Evolutionary conservation across 192 early-diverging fungal species (phyloP), one percentile per base, ranked within the genome.

Genomic region (Coemansia sp.): DNA sequence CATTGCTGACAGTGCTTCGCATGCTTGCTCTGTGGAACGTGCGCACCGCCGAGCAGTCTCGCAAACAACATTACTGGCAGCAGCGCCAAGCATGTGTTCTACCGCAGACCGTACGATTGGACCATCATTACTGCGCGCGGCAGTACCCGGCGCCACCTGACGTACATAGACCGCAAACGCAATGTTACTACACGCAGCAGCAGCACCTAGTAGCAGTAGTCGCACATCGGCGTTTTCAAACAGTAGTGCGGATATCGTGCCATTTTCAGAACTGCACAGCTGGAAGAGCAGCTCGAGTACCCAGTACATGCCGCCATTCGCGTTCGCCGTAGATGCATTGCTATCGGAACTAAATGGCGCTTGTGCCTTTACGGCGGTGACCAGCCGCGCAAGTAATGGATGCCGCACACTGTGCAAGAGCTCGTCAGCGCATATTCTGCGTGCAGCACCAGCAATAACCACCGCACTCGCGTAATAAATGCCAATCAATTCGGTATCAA

Each of bases 271-370:
- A 15, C 17, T 12, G 28, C 69, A 68, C 14, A 72, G 36, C 31
- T 72, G 65, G n/a, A 65, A 78, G 2, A 66, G 17, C 21, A 78
- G 49, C 62, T 68, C 75, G 17, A 78, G 69, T 12, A 65, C 22
- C 75, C 75, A 78, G 53, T 57, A 78, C 2, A 68, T 21, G 2
- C 55, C 66, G 9, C 19, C 4, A 17, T 26, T 28, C 1, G 53
- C 20, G 1, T 9, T 19, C 1, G 12, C 28, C 11, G n/a, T 23
- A 38, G 4, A 44, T 10, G 46, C 21, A 0, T 5, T 5, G 47
- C 19, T 19, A 19, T 8, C 4, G 4, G 4, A 8, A 17, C 17
- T 48, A 19, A 17, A 15, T 48, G 15, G 17, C 17, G 19, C 5
- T 17, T 48, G 15, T 48, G 47, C 47, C n/a, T 19, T 48, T n/a